phyloP scores from a whole-genome alignment of 371 early-diverging fungal species.

The Saksenaea vasiformis region DNA sequence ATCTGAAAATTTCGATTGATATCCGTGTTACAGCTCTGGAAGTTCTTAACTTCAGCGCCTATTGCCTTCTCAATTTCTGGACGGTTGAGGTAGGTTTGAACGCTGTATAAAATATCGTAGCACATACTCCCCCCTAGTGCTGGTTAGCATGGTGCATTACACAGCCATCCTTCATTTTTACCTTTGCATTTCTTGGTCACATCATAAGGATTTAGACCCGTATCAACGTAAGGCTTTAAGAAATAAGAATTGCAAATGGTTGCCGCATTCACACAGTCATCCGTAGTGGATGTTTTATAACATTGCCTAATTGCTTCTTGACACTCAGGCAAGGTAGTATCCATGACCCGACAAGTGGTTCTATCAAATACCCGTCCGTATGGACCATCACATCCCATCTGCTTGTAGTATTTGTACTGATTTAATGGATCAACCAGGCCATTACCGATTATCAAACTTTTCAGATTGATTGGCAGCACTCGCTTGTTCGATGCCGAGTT shows the following conservation, averaged over 20 bases:
- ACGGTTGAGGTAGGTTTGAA: conserved; percentile 75
- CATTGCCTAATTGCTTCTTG: conserved; percentile 75
- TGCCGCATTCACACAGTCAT: conserved; percentile 80
- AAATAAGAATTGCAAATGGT: conserved; percentile 80
- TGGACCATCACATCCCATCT: conserved; percentile 83
- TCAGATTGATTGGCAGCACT: conserved; percentile 63
- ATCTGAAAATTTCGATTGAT: conserved; percentile 57
- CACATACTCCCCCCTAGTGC: conserved; percentile 58
- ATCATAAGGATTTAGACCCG: conserved; percentile 77
- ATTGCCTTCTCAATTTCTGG: conserved; percentile 72
- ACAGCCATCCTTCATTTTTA: neutral
- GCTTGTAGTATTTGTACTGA: conserved; percentile 88
- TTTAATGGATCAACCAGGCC: conserved; percentile 87
- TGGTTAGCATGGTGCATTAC: neutral
- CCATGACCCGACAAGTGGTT: conserved; percentile 71
- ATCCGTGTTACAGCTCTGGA: conserved; percentile 76
- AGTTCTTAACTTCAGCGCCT: conserved; percentile 65
- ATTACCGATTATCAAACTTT: conserved; percentile 85
- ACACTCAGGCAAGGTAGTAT: conserved; percentile 70
- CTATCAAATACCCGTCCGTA: conserved; percentile 76
- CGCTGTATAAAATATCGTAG: conserved; percentile 78
- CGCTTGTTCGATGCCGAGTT: conserved; percentile 51
- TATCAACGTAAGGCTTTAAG: conserved; percentile 57
- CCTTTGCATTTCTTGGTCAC: conserved; percentile 69
- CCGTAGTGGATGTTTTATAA: conserved; percentile 73